These are phyloP conservation scores for Nicotiana paniculata DNA, from an alignment of 257 asterid genomes.

Conservation along the genomic window DNA sequence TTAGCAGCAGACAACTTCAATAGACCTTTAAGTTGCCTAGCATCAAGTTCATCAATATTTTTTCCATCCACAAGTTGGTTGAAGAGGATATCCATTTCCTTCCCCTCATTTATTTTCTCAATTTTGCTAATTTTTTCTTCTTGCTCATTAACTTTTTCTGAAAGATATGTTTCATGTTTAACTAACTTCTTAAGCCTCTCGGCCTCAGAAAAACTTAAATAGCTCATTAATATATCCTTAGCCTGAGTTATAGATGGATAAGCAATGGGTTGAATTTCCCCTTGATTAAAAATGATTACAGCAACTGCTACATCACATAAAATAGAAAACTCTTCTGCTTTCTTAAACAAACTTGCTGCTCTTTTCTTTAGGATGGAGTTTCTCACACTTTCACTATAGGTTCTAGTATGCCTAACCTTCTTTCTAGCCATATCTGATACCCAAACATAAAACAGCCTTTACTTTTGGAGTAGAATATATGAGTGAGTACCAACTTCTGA, in stretches of 20 bases:
- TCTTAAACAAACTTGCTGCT: conserved; percentile 28
- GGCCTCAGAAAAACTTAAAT: conserved; percentile 18
- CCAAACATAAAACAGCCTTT: not conserved
- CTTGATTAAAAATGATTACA: conserved; percentile 20
- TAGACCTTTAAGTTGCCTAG: conserved; percentile 25
- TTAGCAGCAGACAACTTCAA: conserved; percentile 15
- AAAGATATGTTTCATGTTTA: conserved; percentile 27
- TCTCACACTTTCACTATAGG: not conserved
- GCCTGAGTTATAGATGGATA: conserved; percentile 33
- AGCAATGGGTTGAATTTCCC: conserved; percentile 12
- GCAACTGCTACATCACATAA: conserved; percentile 28
- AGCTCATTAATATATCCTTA: conserved; percentile 19
- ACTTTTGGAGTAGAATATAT: not conserved
- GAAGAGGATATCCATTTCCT: conserved; percentile 24
- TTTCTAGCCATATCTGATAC: not conserved
- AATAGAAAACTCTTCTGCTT: conserved; percentile 36
- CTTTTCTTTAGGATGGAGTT: conserved; percentile 7
- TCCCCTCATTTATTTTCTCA: conserved; percentile 22
- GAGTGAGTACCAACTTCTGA: not conserved
- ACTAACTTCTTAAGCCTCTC: conserved; percentile 37
- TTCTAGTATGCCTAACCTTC: not conserved
- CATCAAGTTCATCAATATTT: conserved; percentile 20
- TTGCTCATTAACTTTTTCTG: conserved; percentile 16
- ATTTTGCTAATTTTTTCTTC: conserved; percentile 11
- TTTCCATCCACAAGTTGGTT: conserved; percentile 23